Conservation (phyloP, 495 filamentous ascomycete species). For the Glarea lozoyensis region DNA sequence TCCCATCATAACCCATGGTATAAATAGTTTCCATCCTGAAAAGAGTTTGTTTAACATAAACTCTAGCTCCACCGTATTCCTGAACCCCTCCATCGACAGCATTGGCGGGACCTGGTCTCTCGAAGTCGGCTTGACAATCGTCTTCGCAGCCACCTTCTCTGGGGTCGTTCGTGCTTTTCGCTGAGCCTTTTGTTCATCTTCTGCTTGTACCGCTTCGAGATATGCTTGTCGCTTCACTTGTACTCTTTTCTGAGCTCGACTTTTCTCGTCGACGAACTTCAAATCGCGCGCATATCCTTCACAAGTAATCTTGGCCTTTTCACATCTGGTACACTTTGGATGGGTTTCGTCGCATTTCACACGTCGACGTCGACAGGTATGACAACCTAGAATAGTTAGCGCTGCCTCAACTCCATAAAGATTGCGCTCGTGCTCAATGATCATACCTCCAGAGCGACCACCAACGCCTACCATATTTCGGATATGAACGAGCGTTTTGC, state of each 20-base stretch:
- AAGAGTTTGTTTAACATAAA: constrained; percentile 2
- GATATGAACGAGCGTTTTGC: not conserved
- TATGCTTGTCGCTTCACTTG: not conserved
- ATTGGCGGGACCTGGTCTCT: not conserved
- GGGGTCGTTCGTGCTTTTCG: too few species aligned
- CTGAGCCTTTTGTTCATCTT: not conserved
- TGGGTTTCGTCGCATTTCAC: not conserved
- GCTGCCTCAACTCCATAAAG: not conserved
- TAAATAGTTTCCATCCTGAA: not conserved
- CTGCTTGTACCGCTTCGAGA: not conserved
- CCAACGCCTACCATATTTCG: not conserved
- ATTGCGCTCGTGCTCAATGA: not conserved
- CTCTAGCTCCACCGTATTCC: not conserved
- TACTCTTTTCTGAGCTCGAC: not conserved
- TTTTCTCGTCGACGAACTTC: constrained; percentile 1
- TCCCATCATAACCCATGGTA: not conserved
- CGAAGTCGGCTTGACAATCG: not conserved
- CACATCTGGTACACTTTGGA: not conserved
- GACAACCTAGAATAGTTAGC: constrained; percentile 1
- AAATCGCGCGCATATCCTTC: not conserved
- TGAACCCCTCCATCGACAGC: not conserved
- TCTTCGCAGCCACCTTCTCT: too few species aligned
- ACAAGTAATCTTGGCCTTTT: not conserved
- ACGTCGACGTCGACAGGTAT: not conserved
- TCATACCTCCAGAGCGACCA: constrained; percentile 1